Evolutionary conservation across 2,329 filamentous ascomycete genomes (phyloP), one percentile per base, ranked within the genome.

Genomic region (Colletotrichum sp.): DNA sequence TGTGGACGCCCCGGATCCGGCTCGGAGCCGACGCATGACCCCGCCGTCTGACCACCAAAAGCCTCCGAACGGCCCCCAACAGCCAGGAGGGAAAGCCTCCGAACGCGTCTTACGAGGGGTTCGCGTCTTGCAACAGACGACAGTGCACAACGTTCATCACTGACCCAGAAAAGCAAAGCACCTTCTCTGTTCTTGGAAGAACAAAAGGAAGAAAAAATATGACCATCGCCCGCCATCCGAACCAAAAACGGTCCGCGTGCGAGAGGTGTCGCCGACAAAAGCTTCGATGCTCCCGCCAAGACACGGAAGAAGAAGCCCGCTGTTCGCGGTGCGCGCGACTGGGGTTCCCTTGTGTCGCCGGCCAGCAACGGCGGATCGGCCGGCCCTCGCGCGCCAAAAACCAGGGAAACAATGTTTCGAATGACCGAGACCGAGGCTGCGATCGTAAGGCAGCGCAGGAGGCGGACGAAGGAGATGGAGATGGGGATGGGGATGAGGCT

Each of bases 241-340:
- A 80, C 30, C 83, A 84, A 64, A 76, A 82, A 38, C 81, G 83
- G 32, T 82, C 81, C 8, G 81, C 82, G 8, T 84, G 82, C 70
- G 82, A 84, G 77, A 78, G 82, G 57, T 84, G 82, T 21, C 82
- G 82, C 9, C 77, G 79, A 13, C 82, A 83, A 58, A 84, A 84
- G 68, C 79, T 84, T 8, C 80, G 81, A 34, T 84, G 82, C 75
- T 78, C 78, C 9, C 82, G 82, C 21, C 79, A 79, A 28, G 64
- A 78, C 30, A 60, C 78, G 24, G 55, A 79, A 8, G 43, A 60
- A 16, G 61, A 60, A 15, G 72, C 77, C 3, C 80, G 80, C 5
- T 84, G 82, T 71, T 74, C 79, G 18, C 80, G 82, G 21, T 84
- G 83, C 74, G 64, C 78, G 52, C 79, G 81, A 67, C 82, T 83